Evolutionary conservation across 2,329 filamentous ascomycete species (phyloP).

Genomic region (Neospermospora avenae): DNA sequence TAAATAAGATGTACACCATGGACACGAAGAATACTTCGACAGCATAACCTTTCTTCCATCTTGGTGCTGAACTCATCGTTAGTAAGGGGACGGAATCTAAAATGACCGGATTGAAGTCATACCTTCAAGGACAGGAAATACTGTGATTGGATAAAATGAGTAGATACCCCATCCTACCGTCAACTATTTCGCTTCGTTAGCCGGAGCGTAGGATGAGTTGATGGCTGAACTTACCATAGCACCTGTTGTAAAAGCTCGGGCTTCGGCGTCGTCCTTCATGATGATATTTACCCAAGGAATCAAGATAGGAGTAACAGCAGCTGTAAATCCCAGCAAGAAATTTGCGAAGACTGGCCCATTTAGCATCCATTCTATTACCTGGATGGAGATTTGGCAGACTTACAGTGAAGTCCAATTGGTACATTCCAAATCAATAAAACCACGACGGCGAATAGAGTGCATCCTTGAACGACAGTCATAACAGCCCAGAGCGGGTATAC

Average conservation of each 20-base stretch:
- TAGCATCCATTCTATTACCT: neutral
- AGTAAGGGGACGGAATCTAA: neutral
- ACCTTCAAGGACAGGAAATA: slow-evolving; percentile 33
- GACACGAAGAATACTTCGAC: slow-evolving; percentile 30
- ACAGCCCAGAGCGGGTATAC: slow-evolving; percentile 37
- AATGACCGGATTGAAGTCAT: neutral
- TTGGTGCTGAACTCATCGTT: slow-evolving; percentile 18
- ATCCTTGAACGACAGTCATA: slow-evolving; percentile 26
- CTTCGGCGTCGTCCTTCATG: slow-evolving; percentile 33
- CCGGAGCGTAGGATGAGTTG: neutral
- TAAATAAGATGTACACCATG: slow-evolving; percentile 34
- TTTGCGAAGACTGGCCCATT: slow-evolving; percentile 16
- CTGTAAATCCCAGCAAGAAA: slow-evolving; percentile 30
- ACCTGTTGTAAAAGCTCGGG: slow-evolving; percentile 35
- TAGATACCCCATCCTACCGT: slow-evolving; percentile 34
- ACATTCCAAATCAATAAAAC: slow-evolving; percentile 33
- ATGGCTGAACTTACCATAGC: slow-evolving; percentile 28
- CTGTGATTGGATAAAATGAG: slow-evolving; percentile 32
- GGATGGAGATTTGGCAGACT: neutral
- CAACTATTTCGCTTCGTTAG: slow-evolving; percentile 28
- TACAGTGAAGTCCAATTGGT: slow-evolving; percentile 27
- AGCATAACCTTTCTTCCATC: slow-evolving; percentile 33
- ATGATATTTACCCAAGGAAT: slow-evolving; percentile 32
- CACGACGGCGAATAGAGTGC: slow-evolving; percentile 28
- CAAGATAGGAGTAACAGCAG: slow-evolving; percentile 31